Evolutionary conservation across 306 rosid species (phyloP).

Genomic region (Sphenostylis stenocarpa): DNA sequence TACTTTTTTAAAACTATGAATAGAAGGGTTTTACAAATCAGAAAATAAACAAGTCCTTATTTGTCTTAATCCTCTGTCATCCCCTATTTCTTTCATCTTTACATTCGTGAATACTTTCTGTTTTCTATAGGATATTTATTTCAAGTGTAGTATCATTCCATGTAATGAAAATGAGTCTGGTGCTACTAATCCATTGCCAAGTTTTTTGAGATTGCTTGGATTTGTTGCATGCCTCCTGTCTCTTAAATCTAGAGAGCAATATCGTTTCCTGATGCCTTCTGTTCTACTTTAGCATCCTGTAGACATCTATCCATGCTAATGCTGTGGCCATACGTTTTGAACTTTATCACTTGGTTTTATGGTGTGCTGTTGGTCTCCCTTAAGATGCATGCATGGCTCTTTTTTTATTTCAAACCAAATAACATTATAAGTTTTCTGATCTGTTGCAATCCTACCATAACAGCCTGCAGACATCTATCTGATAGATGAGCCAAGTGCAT

Average conservation of each 20-base stretch:
- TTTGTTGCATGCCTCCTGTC: neutral
- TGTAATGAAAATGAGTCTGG: conserved; percentile 1
- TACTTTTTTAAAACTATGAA: too few species aligned
- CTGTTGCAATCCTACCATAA: conserved; percentile 26
- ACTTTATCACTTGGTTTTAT: conserved; percentile 16
- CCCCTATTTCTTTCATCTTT: neutral
- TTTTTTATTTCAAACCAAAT: conserved; percentile 15
- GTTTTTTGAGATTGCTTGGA: neutral
- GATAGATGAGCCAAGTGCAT: conserved; percentile 97
- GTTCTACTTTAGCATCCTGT: conserved; percentile 54
- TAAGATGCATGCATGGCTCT: neutral
- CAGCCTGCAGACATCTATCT: conserved; percentile 99
- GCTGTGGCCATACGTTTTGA: neutral
- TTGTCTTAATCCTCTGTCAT: neutral
- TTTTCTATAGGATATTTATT: neutral
- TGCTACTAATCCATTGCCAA: neutral
- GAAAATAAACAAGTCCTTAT: too few species aligned
- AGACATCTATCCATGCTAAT: conserved; percentile 47
- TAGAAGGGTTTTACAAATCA: too few species aligned
- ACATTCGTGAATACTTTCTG: neutral
- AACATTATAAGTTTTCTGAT: conserved; percentile 34
- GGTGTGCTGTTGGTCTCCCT: neutral
- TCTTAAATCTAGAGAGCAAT: neutral
- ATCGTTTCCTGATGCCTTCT: neutral
- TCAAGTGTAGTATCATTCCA: neutral